Evolutionary conservation across 108 stramenopile species (phyloP), one percentile per base, ranked within the genome.

Genomic region (Tribonema minus): DNA sequence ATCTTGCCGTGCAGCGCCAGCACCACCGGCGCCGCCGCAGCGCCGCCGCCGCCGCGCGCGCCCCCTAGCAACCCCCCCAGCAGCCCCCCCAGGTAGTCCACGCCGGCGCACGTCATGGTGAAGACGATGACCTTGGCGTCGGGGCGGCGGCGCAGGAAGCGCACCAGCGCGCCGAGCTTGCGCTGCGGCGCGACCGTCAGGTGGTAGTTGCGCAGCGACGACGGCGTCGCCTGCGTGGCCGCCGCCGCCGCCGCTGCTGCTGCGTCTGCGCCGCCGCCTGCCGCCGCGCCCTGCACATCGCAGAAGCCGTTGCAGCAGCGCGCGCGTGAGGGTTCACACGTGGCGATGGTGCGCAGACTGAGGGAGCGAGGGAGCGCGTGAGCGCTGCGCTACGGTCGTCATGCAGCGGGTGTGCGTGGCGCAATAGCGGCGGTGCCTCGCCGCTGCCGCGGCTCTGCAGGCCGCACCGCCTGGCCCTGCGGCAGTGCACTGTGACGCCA

Each of bases 81-180:
- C 85, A 40, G 72, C 76, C 32, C 90, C 92, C 85, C 89, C 93
- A 88, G 94, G 94, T 75, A 87, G 41, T 96, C 97, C 41, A 97
- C 97, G 68, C 92, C 90, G 2, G 97, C 95, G 82, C 97, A 98
- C 23, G 97, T 98, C 60, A 93, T 70, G 66, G 95, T 94, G 88
- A 98, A 98, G 0, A 98, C 91, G 37, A 98, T 95, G 0, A 92
- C 85, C 78, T 96, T 98, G 72, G 92, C 89, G 20, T 87, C 69
- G 12, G 76, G 72, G 75, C 93, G 92, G 38, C 88, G 74, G 65
- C 84, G 35, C 31, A 96, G 85, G 76, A 97, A 97, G 20, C 88
- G 78, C 23, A 87, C 81, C 2, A 97, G 86, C 33, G 90, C 87
- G 3, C 86, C 87, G 31, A 95, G 85, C 75, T 95, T 93, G 64